phyloP scores from a whole-genome alignment of 331 rosid species.

The Pyrus hybrid region DNA sequence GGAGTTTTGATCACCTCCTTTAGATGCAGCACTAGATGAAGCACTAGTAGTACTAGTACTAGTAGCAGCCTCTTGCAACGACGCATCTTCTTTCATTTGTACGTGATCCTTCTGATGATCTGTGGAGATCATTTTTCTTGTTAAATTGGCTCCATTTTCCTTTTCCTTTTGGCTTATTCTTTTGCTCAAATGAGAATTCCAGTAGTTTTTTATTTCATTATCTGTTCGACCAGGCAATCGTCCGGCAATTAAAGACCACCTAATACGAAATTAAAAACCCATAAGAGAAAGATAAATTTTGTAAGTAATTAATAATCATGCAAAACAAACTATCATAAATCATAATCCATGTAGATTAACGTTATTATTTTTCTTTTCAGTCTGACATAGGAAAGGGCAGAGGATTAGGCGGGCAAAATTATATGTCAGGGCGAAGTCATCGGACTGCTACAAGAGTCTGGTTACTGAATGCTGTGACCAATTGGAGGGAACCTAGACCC shows the following conservation, averaged over 20 bases:
- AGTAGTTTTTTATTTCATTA: slow-evolving; percentile 54
- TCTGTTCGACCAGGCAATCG: slow-evolving; percentile 52
- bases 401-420: too few relatives aligned
- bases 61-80: neutral
- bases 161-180: slow-evolving; percentile 25
- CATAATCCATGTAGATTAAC: neutral
- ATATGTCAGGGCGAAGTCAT: too few relatives aligned
- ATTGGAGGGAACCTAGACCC: too few relatives aligned
- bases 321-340: neutral
- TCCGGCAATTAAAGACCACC: slow-evolving; percentile 56
- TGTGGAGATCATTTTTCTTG: neutral
- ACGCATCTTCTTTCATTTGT: neutral
- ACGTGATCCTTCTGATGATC: neutral
- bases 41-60: too few relatives aligned
- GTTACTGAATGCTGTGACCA: too few relatives aligned
- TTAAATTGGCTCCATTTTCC: slow-evolving; percentile 7
- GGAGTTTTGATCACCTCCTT: slow-evolving; percentile 13
- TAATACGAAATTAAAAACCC: neutral
- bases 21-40: neutral
- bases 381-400: too few relatives aligned
- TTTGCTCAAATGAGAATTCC: slow-evolving; percentile 57
- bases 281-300: neutral
- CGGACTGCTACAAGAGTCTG: too few relatives aligned
- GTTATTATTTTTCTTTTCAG: neutral
- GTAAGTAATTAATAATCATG: neutral